A percentile compares a stretch with the other conserved stretches of the same genome.
Evolutionary conservation across 306 rosid species (phyloP).

Genomic region (Rosa persica): DNA sequence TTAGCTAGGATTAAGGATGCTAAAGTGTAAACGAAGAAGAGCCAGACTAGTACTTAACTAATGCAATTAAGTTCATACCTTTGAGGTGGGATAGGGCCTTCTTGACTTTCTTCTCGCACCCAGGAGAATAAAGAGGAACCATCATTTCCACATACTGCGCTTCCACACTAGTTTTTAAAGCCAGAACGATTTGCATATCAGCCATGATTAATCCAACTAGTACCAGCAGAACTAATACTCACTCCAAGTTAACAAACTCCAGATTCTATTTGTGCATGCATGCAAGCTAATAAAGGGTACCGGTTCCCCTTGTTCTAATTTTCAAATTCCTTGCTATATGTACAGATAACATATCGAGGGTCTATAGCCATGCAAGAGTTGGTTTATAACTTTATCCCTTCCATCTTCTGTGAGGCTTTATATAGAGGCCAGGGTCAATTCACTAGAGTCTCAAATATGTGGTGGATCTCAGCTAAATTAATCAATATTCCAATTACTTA

Average conservation of each 20-base stretch:
- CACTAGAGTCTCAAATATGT: neutral
- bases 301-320: neutral
- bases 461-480: neutral
- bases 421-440: constrained; percentile 3
- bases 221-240: neutral
- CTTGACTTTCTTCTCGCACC: constrained; percentile 79
- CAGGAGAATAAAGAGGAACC: constrained; percentile 86
- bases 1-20: neutral
- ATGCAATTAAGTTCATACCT: constrained; percentile 36
- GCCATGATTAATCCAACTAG: constrained; percentile 29
- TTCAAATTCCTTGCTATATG: neutral
- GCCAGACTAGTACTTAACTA: neutral
- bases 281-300: neutral
- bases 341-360: neutral
- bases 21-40: neutral
- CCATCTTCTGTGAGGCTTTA: neutral
- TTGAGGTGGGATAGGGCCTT: constrained; percentile 66
- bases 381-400: neutral
- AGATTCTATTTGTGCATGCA: neutral
- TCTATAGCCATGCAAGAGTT: neutral
- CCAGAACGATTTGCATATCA: constrained; percentile 71
- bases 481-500: neutral
- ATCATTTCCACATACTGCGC: constrained; percentile 88
- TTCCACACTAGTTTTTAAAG: constrained; percentile 58
- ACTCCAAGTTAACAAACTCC: neutral